phyloP scores from a whole-genome alignment of 2,329 filamentous ascomycete species.

The Coniochaeta sp. region DNA sequence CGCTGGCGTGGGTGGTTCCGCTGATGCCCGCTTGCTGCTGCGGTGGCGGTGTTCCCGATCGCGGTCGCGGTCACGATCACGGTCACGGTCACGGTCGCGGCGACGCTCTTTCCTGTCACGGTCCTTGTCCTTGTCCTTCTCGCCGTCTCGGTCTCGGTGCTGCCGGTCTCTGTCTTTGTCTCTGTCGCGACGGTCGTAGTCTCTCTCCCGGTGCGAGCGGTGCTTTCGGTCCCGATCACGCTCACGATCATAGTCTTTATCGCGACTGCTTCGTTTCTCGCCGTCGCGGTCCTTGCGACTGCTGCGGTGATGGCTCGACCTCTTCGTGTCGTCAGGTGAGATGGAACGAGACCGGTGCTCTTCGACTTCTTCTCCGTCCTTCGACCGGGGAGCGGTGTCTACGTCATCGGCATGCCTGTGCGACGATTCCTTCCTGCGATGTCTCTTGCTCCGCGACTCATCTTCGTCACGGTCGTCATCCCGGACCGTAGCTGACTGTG shows the following conservation, averaged over 20 bases:
- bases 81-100: conserved; percentile 25
- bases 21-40: conserved; percentile 21
- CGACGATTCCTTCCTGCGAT: conserved; percentile 25
- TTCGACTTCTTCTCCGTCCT: conserved; percentile 29
- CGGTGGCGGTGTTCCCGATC: conserved; percentile 17
- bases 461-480: conserved; percentile 39
- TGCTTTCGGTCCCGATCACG: conserved; percentile 17
- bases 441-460: conserved; percentile 44
- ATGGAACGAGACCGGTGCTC: conserved; percentile 55
- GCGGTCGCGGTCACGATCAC: conserved; percentile 18
- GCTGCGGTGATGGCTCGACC: conserved; percentile 53
- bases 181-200: conserved; percentile 9
- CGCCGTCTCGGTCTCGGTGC: conserved; percentile 11
- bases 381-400: conserved; percentile 25
- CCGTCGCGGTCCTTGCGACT: conserved; percentile 35
- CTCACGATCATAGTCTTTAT: conserved; percentile 24
- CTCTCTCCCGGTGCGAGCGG: conserved; percentile 19
- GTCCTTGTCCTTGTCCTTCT: conserved; percentile 12
- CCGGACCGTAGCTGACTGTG: conserved; percentile 33
- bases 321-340: conserved; percentile 52
- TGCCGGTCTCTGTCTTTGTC: conserved; percentile 4
- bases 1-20: conserved; percentile 23
- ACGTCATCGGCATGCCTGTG: conserved; percentile 36
- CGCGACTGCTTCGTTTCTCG: conserved; percentile 34
- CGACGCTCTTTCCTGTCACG: conserved; percentile 13